Evolutionary conservation across 1,284 basidiomycete genomes (phyloP).

Genomic region (Gymnopus androsaceus): DNA sequence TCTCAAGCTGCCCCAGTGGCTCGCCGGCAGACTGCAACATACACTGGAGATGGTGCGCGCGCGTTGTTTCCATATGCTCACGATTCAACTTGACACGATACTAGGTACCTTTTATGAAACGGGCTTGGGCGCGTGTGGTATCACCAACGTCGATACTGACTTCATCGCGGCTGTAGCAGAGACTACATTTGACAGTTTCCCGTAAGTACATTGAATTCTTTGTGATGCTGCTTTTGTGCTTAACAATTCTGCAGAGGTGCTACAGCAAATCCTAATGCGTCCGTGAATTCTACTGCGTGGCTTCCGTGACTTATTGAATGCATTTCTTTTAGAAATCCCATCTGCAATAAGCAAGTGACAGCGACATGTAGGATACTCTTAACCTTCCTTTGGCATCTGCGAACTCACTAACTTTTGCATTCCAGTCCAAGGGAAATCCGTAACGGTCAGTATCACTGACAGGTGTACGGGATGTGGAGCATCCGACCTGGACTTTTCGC

Average conservation of each 20-base stretch:
- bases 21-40: not conserved
- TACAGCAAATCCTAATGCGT: not conserved
- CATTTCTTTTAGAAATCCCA: conserved; percentile 13
- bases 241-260: not conserved
- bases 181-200: conserved; percentile 11
- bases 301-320: not conserved
- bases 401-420: not conserved
- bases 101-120: conserved; percentile 13
- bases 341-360: conserved; percentile 9
- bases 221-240: not conserved
- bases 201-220: conserved; percentile 3
- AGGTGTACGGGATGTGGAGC: conserved; percentile 25
- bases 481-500: conserved; percentile 28
- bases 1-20: not conserved
- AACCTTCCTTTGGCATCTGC: not conserved
- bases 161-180: conserved; percentile 13
- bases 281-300: not conserved
- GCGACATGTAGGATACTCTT: not conserved
- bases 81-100: not conserved
- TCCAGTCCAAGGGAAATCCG: conserved; percentile 17
- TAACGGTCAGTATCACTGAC: conserved; percentile 23
- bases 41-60: conserved; percentile 1
- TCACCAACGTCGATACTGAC: conserved; percentile 8
- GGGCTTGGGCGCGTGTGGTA: conserved; percentile 22
- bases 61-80: not conserved